A percentile compares a stretch with the other conserved stretches of the same genome.
Evolutionary conservation across 2,329 filamentous ascomycete species (phyloP).

Genomic region (Xylariaceae sp.): DNA sequence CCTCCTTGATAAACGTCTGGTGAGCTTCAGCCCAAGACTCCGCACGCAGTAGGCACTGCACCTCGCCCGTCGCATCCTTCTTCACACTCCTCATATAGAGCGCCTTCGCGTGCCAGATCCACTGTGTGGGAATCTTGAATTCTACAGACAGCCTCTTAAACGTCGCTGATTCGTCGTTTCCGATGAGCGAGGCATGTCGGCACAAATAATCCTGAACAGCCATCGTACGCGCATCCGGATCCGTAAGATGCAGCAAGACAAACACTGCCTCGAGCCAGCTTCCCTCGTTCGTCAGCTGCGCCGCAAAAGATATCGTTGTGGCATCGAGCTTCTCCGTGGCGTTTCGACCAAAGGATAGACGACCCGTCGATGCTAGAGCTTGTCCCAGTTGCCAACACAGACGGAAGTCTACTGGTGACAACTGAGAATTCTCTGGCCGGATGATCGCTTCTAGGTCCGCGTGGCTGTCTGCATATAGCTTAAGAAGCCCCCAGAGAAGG

Average conservation of each 20-base stretch:
- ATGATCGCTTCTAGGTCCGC: constrained; percentile 64
- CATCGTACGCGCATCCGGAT: constrained; percentile 55
- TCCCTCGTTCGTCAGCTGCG: constrained; percentile 57
- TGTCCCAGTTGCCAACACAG: constrained; percentile 82
- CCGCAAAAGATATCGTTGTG: constrained; percentile 59
- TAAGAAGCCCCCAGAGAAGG: constrained; percentile 80
- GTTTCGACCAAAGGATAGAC: constrained; percentile 48
- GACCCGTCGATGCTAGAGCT: constrained; percentile 50
- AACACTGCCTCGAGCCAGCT: constrained; percentile 69
- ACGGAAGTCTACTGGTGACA: constrained; percentile 68
- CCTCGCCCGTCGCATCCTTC: constrained; percentile 64
- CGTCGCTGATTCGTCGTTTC: constrained; percentile 49
- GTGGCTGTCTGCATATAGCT: constrained; percentile 63
- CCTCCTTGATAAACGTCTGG: constrained; percentile 69
- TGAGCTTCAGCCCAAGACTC: constrained; percentile 76
- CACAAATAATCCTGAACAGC: constrained; percentile 69
- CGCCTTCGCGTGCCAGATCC: constrained; percentile 86
- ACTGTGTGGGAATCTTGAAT: constrained; percentile 65
- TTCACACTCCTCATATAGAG: constrained; percentile 70
- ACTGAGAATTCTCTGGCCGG: constrained; percentile 68
- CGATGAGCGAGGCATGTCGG: constrained; percentile 63
- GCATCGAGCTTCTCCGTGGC: constrained; percentile 59
- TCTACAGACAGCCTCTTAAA: constrained; percentile 58
- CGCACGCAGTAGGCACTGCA: constrained; percentile 74
- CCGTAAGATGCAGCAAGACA: constrained; percentile 70